Percentiles rank a stretch among this genome's conserved stretches.
Conservation (phyloP, 129 eudicot genomes). For the Erigeron canadensis region DNA sequence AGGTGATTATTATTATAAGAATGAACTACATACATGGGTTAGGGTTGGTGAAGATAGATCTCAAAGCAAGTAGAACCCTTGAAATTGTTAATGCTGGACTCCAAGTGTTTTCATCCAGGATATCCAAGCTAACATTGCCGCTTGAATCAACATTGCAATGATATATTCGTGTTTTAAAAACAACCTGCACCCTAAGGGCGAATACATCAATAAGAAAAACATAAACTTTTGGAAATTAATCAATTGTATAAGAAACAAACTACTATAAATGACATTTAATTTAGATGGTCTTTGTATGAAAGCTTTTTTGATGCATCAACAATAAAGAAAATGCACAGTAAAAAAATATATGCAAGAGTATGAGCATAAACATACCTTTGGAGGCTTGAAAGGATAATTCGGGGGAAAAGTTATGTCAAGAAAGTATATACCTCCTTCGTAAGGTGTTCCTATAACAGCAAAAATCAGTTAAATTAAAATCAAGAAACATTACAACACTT, state of each 20-base stretch:
- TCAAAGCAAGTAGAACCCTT: conserved; percentile 68
- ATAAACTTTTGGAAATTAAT: too few species aligned
- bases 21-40: conserved; percentile 62
- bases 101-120: conserved; percentile 77
- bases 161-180: conserved; percentile 85
- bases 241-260: too few species aligned
- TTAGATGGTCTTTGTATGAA: neutral
- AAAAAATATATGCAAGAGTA: neutral
- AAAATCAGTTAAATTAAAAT: conserved; percentile 4
- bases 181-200: conserved; percentile 62
- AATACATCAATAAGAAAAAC: conserved; percentile 13
- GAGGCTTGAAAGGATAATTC: conserved; percentile 94
- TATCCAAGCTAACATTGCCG: conserved; percentile 83
- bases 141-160: conserved; percentile 91
- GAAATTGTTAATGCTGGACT: conserved; percentile 95
- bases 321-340: neutral
- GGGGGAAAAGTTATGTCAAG: conserved; percentile 88
- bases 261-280: neutral
- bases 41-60: conserved; percentile 81
- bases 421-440: conserved; percentile 89
- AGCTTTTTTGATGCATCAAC: neutral
- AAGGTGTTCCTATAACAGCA: conserved; percentile 72
- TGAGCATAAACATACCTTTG: conserved; percentile 55
- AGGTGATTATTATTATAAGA: neutral
- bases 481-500: neutral